A percentile compares a stretch with the other conserved stretches of the same genome.
phyloP scores from a whole-genome alignment of 352 stramenopile species.

The Lagenidium sp. region DNA sequence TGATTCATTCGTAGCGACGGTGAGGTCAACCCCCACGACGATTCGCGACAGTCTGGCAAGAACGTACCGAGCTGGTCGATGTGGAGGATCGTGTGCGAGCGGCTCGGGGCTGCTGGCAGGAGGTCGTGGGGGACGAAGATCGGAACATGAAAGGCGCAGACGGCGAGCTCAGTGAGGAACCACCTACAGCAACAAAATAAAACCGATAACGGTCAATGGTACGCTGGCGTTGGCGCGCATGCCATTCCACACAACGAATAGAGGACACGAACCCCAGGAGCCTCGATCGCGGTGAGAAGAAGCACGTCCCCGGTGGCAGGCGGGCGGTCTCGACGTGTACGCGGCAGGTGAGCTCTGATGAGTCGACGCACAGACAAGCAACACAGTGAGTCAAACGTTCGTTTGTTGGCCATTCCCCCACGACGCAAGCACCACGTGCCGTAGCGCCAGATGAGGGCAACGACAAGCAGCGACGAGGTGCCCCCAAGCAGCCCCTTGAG shows the following conservation, averaged over 20 bases:
- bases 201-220: too few species aligned
- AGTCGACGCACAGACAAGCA: too few species aligned
- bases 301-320: conserved; percentile 15
- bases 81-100: conserved; percentile 9
- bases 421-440: conserved; percentile 18
- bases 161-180: conserved; percentile 29
- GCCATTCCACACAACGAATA: too few species aligned
- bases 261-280: too few species aligned
- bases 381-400: too few species aligned
- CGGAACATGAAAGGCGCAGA: conserved; percentile 35
- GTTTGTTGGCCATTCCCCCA: too few species aligned
- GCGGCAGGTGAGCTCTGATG: conserved; percentile 16
- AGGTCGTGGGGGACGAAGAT: conserved; percentile 16
- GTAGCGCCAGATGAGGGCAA: conserved; percentile 32
- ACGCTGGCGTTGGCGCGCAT: too few species aligned
- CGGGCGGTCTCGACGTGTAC: conserved; percentile 37
- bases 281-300: background rate
- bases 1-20: too few species aligned
- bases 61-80: conserved; percentile 40
- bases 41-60: too few species aligned
- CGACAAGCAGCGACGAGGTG: conserved; percentile 22
- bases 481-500: conserved; percentile 32
- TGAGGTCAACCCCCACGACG: too few species aligned
- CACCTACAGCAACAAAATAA: too few species aligned
- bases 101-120: conserved; percentile 10